Evolutionary conservation across 768 basidiomycete genomes (phyloP).

Genomic region (Mycena vulgaris): DNA sequence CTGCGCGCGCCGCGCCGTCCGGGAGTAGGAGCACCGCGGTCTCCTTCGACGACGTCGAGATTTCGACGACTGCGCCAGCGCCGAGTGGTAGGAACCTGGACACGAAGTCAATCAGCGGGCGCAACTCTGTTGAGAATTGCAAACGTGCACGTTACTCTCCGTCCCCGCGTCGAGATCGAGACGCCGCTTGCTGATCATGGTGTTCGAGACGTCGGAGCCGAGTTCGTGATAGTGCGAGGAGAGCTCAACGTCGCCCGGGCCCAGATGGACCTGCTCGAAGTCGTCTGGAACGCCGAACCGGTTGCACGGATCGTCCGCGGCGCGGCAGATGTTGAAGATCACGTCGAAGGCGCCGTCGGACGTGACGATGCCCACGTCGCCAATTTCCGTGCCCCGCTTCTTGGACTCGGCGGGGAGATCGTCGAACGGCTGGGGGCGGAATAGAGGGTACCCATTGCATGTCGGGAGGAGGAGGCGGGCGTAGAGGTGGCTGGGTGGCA

Average conservation of each 20-base stretch:
- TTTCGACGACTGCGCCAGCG: slow-evolving; percentile 15
- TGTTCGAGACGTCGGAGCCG: slow-evolving; percentile 15
- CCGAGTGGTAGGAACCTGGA: slow-evolving; percentile 1
- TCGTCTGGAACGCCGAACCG: slow-evolving; percentile 24
- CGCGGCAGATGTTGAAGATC: slow-evolving; percentile 34
- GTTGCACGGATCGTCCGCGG: slow-evolving; percentile 23
- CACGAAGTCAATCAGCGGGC: no score
- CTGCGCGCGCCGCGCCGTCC: slow-evolving; percentile 23
- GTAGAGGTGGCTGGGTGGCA: no score
- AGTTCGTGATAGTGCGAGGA: background rate
- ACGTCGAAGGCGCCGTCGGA: slow-evolving; percentile 32
- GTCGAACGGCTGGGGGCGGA: slow-evolving; percentile 20
- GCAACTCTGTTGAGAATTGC: background rate
- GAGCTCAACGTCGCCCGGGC: slow-evolving; percentile 1
- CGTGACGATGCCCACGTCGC: slow-evolving; percentile 26
- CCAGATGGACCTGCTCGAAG: slow-evolving; percentile 16
- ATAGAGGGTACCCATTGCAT: no score
- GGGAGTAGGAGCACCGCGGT: slow-evolving; percentile 31
- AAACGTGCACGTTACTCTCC: slow-evolving; percentile 12
- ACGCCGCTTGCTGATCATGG: slow-evolving; percentile 9
- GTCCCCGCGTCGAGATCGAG: slow-evolving; percentile 1
- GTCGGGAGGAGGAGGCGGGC: no score
- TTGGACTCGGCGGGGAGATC: background rate
- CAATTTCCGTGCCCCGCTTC: slow-evolving; percentile 46
- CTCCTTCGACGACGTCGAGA: slow-evolving; percentile 15